These are phyloP conservation scores for Ceratobasidium papillatum DNA, from an alignment of 1,284 basidiomycete species.

Conservation along the genomic window DNA sequence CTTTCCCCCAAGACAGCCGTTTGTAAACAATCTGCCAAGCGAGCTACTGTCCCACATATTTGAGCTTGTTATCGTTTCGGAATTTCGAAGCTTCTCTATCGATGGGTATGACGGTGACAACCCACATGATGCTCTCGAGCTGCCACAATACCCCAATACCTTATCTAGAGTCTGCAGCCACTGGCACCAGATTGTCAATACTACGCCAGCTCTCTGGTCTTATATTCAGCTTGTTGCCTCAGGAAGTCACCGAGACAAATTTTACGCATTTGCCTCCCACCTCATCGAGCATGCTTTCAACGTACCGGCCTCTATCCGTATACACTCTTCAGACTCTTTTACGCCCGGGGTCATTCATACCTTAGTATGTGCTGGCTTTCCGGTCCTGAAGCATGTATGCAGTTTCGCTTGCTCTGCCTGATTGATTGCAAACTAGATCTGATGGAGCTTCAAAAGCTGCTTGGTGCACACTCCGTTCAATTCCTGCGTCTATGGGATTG, in stretches of 20 bases:
- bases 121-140: neutral
- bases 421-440: neutral
- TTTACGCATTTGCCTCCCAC: neutral
- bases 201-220: neutral
- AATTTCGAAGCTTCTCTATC: neutral
- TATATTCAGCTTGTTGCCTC: neutral
- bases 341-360: too few relatives aligned
- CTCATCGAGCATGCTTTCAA: neutral
- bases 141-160: neutral
- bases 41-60: constrained; percentile 16
- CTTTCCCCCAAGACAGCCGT: neutral
- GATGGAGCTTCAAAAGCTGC: neutral
- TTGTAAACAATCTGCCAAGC: neutral
- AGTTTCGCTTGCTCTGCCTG: neutral
- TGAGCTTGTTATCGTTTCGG: neutral
- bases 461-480: neutral
- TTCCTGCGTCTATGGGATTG: neutral
- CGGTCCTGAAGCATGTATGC: neutral
- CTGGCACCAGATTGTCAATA: neutral
- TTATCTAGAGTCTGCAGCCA: neutral
- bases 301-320: neutral
- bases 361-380: neutral
- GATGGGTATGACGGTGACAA: neutral
- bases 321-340: too few relatives aligned
- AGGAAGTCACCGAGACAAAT: neutral